Evolutionary conservation across 805 yeast species (phyloP).

Genomic region (Metschnikowia cerradonensis): DNA sequence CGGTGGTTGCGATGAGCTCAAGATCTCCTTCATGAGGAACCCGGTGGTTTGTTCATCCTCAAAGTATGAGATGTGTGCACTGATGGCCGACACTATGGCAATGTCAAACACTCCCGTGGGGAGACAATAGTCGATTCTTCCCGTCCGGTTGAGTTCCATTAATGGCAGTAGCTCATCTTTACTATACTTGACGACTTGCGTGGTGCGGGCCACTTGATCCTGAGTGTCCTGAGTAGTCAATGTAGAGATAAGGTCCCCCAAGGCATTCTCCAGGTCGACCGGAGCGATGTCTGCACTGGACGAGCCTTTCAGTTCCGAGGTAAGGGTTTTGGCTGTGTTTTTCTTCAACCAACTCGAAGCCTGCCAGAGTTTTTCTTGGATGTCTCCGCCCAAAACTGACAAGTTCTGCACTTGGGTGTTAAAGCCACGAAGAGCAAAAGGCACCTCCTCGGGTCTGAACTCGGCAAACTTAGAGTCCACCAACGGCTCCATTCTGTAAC

Average conservation of each 20-base stretch:
- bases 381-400: conserved; percentile 35
- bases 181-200: conserved; percentile 25
- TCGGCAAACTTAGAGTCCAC: conserved; percentile 47
- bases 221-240: conserved; percentile 18
- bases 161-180: conserved; percentile 33
- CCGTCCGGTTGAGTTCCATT: conserved; percentile 56
- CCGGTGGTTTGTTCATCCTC: conserved; percentile 83
- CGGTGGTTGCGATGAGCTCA: conserved; percentile 20
- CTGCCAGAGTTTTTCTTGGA: conserved; percentile 31
- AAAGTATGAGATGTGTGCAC: conserved; percentile 85
- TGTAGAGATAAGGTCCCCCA: conserved; percentile 38
- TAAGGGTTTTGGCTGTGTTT: conserved; percentile 4
- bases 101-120: conserved; percentile 78
- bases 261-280: conserved; percentile 31
- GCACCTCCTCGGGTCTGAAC: conserved; percentile 53
- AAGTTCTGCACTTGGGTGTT: conserved; percentile 47
- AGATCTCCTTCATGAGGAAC: conserved; percentile 63
- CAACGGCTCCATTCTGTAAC: conserved; percentile 85
- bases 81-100: conserved; percentile 73
- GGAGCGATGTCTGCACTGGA: conserved; percentile 9
- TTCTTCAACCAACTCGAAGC: conserved; percentile 33
- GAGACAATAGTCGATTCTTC: conserved; percentile 77
- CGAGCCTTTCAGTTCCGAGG: conserved; percentile 6
- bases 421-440: conserved; percentile 51
- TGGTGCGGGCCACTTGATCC: conserved; percentile 18